Evolutionary conservation across 2,329 filamentous ascomycete species (phyloP).

Genomic region (Fusarium graminum): DNA sequence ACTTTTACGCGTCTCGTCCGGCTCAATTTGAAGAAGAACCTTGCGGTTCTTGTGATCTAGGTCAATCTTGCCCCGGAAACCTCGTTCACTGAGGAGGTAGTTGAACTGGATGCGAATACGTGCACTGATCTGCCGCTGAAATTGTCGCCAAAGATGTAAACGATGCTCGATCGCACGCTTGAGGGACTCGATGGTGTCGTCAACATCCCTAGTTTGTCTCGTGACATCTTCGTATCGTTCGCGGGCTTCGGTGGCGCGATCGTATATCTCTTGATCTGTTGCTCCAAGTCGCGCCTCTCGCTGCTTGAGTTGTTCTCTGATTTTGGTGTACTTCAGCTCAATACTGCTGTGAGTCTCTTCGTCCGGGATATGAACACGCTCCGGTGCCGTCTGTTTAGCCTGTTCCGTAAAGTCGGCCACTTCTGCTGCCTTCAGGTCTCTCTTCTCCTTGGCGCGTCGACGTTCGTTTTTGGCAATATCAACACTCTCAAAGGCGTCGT

Average conservation of each 20-base stretch:
- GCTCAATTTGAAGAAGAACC: slow-evolving; percentile 82
- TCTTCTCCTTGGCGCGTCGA: slow-evolving; percentile 60
- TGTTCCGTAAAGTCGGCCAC: slow-evolving; percentile 68
- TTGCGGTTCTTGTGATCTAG: slow-evolving; percentile 81
- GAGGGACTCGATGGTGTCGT: slow-evolving; percentile 60
- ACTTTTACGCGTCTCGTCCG: slow-evolving; percentile 76
- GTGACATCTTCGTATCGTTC: slow-evolving; percentile 60
- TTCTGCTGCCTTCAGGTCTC: slow-evolving; percentile 59
- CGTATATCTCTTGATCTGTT: slow-evolving; percentile 73
- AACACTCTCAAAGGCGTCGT: slow-evolving; percentile 66
- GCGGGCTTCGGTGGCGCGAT: slow-evolving; percentile 58
- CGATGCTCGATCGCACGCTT: slow-evolving; percentile 76
- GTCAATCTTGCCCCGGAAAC: slow-evolving; percentile 84
- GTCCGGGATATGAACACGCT: slow-evolving; percentile 72
- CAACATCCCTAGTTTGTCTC: slow-evolving; percentile 57
- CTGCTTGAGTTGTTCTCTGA: slow-evolving; percentile 70
- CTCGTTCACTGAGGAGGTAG: slow-evolving; percentile 88
- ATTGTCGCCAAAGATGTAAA: slow-evolving; percentile 80
- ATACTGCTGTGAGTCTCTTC: slow-evolving; percentile 72
- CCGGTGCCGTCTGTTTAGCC: slow-evolving; percentile 65
- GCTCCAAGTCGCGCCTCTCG: slow-evolving; percentile 71
- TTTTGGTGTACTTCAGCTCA: slow-evolving; percentile 65
- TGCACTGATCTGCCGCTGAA: slow-evolving; percentile 87
- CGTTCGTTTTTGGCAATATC: slow-evolving; percentile 63
- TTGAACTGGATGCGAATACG: slow-evolving; percentile 87